phyloP scores from a whole-genome alignment of 2,329 filamentous ascomycete genomes.

The Claviceps maximensis region DNA sequence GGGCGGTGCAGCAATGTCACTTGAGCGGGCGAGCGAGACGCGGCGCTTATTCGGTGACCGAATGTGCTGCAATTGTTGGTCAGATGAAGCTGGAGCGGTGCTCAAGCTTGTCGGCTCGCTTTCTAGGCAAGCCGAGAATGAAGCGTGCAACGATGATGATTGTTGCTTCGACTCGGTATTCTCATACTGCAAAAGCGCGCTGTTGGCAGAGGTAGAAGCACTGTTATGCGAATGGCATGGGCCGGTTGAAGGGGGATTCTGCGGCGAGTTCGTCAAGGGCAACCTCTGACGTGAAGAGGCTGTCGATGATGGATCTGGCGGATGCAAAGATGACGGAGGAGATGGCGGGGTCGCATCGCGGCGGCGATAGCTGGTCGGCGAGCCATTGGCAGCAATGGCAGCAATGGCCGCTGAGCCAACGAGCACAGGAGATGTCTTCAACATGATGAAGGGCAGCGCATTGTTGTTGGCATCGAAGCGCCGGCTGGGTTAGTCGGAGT shows the following conservation, averaged over 20 bases:
- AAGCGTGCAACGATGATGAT: background rate
- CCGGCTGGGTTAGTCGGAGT: background rate
- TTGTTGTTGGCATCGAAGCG: constrained; percentile 20
- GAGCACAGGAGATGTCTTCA: constrained; percentile 43
- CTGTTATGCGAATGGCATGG: constrained; percentile 13
- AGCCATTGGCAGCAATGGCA: constrained; percentile 29
- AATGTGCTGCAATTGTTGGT: background rate
- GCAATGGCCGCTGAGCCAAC: constrained; percentile 33
- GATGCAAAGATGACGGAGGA: constrained; percentile 15
- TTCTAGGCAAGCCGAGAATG: background rate
- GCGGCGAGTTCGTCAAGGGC: constrained; percentile 11
- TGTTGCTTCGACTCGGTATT: background rate
- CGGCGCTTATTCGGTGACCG: constrained; percentile 22
- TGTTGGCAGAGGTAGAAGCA: background rate
- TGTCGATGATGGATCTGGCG: constrained; percentile 11
- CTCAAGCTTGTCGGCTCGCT: background rate
- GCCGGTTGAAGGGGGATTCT: constrained; percentile 5
- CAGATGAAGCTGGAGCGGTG: background rate
- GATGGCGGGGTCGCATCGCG: constrained; percentile 13
- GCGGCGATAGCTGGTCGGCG: constrained; percentile 32
- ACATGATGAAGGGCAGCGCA: constrained; percentile 42
- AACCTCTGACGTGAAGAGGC: background rate
- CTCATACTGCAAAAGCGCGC: background rate
- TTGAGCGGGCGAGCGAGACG: constrained; percentile 12
- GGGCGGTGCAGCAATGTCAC: background rate